Conservation (phyloP, 164 flowering plant genomes). For the Sextonia rubra region DNA sequence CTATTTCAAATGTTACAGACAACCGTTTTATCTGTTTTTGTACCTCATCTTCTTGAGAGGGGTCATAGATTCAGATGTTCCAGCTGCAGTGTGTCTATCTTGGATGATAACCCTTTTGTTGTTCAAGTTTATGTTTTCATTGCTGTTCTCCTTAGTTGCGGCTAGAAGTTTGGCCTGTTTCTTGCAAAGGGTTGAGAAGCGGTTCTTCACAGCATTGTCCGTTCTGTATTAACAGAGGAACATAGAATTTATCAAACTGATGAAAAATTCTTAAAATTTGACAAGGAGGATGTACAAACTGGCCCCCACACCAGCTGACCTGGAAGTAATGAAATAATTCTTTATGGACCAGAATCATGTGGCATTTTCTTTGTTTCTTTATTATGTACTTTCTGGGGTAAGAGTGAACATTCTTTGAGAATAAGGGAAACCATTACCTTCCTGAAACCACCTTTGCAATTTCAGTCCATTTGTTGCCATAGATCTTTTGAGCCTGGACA, state of each 20-base stretch:
- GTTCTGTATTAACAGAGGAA: constrained; percentile 52
- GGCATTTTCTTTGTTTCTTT: neutral
- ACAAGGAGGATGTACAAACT: neutral
- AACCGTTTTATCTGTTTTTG: neutral
- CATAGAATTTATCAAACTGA: neutral
- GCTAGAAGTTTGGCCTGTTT: constrained; percentile 85
- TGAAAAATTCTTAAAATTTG: neutral
- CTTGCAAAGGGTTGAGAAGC: constrained; percentile 89
- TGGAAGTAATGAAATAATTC: neutral
- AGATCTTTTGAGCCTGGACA: constrained; percentile 87
- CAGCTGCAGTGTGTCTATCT: constrained; percentile 32
- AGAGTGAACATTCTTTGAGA: neutral
- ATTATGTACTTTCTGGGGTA: neutral
- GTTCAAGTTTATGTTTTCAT: constrained; percentile 43
- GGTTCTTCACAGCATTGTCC: constrained; percentile 97
- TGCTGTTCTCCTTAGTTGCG: constrained; percentile 62
- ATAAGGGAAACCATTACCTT: constrained; percentile 43
- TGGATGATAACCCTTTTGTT: constrained; percentile 54
- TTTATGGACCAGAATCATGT: neutral
- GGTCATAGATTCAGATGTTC: constrained; percentile 22
- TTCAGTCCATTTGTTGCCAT: constrained; percentile 97
- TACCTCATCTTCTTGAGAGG: constrained; percentile 73
- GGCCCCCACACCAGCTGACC: neutral
- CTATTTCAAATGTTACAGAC: neutral
- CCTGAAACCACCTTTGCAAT: constrained; percentile 99